Base-by-base conservation (phyloP, 1,284 basidiomycete species). In the Chondrostereum purpureum region DNA sequence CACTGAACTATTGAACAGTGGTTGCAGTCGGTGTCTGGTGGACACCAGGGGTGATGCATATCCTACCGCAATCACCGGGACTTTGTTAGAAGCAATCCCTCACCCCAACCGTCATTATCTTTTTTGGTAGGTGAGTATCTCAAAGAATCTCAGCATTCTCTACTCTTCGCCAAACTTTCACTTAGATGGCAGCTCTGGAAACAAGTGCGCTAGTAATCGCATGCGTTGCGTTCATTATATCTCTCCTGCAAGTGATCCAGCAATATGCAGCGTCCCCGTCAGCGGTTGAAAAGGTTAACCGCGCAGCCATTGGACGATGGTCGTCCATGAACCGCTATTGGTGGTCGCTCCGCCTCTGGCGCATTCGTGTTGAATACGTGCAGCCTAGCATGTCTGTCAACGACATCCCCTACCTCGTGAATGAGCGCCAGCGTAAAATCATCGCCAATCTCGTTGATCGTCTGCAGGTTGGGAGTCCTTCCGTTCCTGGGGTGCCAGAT, bases 241-340 rank as follows among this genome's bases (percentile, higher is more conserved):
- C 50, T 3, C 23, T 53, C 1, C 46, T 52, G 8, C 52, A 53
- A 31, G 44, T 46, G 6, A 19, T 52, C n/a, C 50, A 53, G 20
- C 50, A 53, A 33, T 53, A 51, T 34, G 38, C 45, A 10, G 42
- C 48, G 1, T 47, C 43, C 10, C 35, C 44, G 0, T 23, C 14
- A 11, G n/a, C 50, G 16, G 45, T 49, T 17, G 31, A 5, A 17
- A 54, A 54, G 39, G 47, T 54, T 31, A 47, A 48, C 12, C 27
- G 41, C 0, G 51, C 53, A 20, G 46, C 53, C 1, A 54, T 54
- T 16, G 53, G 53, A 4, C n/a, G 14, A 1, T 53, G 51, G 53
- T 37, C 47, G 3, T 14, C 11, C 11, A 42, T 35, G 3, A 52
- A 50, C 44, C 37, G 39, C 13, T 50, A 42, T 10, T 12, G 43